These are phyloP conservation scores for Eimeria necatrix DNA, from an alignment of 169 alveolate genomes.

Conservation along the genomic window DNA sequence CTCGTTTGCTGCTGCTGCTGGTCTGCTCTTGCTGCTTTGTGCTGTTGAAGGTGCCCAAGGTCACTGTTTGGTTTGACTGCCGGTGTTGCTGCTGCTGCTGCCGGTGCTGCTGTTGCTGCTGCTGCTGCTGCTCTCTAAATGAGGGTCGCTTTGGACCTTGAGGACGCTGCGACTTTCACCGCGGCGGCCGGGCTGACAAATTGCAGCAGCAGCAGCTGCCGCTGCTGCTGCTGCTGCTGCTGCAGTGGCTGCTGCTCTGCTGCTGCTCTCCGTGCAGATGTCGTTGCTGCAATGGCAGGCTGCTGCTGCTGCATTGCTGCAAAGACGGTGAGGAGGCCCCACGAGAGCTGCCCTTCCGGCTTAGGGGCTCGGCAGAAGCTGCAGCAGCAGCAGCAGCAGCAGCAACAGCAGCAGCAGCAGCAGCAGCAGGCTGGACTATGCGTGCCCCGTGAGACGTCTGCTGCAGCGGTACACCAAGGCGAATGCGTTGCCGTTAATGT, in stretches of 20 bases:
- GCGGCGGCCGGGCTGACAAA: no score
- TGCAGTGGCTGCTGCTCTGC: no score
- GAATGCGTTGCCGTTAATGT: neutral
- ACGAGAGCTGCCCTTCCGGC: no score
- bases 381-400: neutral
- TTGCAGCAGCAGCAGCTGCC: no score
- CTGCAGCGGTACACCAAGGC: neutral
- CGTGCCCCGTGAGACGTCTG: no score
- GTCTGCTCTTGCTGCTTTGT: neutral
- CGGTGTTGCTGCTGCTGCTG: neutral
- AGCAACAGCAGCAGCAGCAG: neutral
- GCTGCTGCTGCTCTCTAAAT: neutral
- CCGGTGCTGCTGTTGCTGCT: constrained; percentile 5
- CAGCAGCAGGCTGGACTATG: no score
- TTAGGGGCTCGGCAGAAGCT: no score
- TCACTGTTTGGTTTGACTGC: constrained; percentile 19
- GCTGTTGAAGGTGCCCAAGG: constrained; percentile 5
- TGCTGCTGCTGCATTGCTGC: constrained; percentile 27
- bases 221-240: no score
- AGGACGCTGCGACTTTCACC: no score
- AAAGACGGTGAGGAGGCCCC: no score
- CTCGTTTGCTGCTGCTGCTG: constrained; percentile 4
- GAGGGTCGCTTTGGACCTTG: neutral
- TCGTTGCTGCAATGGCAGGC: neutral
- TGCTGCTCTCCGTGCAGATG: neutral